Percentiles rank a stretch among this genome's conserved stretches.
These are phyloP conservation scores for Malus hybrid DNA, from an alignment of 331 rosid genomes.

Conservation along the genomic window DNA sequence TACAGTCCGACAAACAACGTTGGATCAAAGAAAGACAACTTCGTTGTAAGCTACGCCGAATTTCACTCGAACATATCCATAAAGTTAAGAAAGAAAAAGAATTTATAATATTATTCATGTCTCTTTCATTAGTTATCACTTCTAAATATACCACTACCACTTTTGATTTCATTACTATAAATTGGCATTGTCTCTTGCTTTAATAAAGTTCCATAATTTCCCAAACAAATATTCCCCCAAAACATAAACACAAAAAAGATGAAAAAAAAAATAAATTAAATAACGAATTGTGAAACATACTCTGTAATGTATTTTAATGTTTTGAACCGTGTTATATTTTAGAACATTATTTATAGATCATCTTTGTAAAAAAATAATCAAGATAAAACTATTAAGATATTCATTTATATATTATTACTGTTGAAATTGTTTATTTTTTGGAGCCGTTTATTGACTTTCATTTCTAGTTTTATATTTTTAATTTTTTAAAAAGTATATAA, in stretches of 20 bases:
- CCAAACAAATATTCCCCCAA: neutral
- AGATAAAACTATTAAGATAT: no score
- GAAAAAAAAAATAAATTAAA: neutral
- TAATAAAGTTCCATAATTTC: neutral
- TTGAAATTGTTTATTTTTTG: no score
- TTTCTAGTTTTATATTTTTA: no score
- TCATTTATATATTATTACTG: no score
- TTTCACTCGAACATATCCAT: neutral
- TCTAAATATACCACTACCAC: constrained; percentile 5
- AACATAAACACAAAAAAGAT: neutral
- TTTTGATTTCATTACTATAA: neutral
- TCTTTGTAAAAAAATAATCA: accelerated
- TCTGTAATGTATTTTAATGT: no score
- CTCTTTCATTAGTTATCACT: constrained; percentile 4
- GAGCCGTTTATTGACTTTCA: no score
- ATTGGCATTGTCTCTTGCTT: neutral
- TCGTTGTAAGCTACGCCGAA: constrained; percentile 14
- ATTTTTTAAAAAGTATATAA: no score
- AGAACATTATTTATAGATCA: no score
- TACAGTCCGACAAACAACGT: neutral
- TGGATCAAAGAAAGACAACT: neutral
- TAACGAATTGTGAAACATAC: no score
- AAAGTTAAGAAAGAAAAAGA: constrained; percentile 10
- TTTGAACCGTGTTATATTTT: no score
- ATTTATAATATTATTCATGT: neutral